Evolutionary conservation across 108 stramenopile genomes (phyloP), one percentile per base, ranked within the genome.

Genomic region (Mediolabrus comicus): DNA sequence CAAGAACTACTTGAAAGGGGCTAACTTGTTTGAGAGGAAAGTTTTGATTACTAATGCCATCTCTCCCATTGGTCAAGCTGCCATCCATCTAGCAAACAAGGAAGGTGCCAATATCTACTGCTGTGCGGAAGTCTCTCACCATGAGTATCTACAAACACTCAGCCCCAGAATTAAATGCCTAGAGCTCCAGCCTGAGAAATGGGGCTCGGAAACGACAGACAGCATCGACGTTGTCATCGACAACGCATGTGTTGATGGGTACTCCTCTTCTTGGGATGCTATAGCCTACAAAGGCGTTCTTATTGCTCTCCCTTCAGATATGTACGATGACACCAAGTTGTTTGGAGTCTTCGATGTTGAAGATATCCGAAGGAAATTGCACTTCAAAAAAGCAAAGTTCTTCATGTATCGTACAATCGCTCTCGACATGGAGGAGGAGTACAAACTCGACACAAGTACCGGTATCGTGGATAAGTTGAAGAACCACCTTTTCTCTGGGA

Each of bases 161-260:
- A 81, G 85, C n/a, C 83, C 72, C 17, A 67, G 60, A 35, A 49
- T 49, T 24, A 49, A 6, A 8, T 85, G 85, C 12, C 7, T 87
- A n/a, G 64, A 74, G 0, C 59, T 72, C 27, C 54, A 84, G 27
- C 75, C 81, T 24, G 66, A 82, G 39, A 39, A 85, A 85, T 90
- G 86, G 89, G 38, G 81, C 5, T 71, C 84, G 24, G 25, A n/a
- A n/a, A 59, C 81, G 0, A 43, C 68, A 29, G 83, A 76, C 16
- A 65, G 79, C 34, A 86, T 90, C 56, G 85, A 90, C 55, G 56
- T 86, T 57, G 85, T 87, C 16, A 81, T 90, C 66, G 89, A 90
- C 33, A 80, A 78, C 65, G 55, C 69, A 0, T 87, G 88, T 67
- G 5, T 70, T 5, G 83, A 85, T 46, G 17, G 61, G 6, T 72